These are phyloP conservation scores for Auricularia sp. DNA, from an alignment of 768 basidiomycete species.

Conservation along the genomic window DNA sequence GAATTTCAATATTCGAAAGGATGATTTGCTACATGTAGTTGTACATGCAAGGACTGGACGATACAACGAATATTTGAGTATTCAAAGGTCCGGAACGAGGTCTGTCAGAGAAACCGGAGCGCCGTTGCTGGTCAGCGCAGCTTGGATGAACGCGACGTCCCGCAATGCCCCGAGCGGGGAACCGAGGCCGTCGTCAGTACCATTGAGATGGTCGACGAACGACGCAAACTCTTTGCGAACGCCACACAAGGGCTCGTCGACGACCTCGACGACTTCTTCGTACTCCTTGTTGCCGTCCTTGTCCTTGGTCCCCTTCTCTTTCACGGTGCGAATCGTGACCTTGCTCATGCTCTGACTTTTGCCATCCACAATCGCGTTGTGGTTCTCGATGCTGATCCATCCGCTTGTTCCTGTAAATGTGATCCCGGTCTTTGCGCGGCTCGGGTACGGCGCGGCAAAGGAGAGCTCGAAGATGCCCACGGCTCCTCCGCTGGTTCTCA, in stretches of 20 bases:
- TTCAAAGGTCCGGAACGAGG: slow-evolving; percentile 10
- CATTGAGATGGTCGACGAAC: slow-evolving; percentile 48
- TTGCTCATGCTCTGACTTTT: slow-evolving; percentile 20
- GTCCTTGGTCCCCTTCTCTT: slow-evolving; percentile 20
- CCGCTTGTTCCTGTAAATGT: slow-evolving; percentile 55
- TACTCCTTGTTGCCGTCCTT: slow-evolving; percentile 31
- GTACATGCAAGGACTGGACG: not conserved
- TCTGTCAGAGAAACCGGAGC: slow-evolving; percentile 42
- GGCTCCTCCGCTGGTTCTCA: slow-evolving; percentile 35
- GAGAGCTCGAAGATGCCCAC: slow-evolving; percentile 56
- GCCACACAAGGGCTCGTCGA: slow-evolving; percentile 27
- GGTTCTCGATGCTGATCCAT: slow-evolving; percentile 36
- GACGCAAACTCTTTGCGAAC: slow-evolving; percentile 45
- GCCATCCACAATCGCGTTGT: slow-evolving; percentile 18
- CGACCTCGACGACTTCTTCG: slow-evolving; percentile 39
- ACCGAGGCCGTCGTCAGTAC: slow-evolving; percentile 43
- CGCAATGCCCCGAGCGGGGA: slow-evolving; percentile 51
- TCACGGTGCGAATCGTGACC: slow-evolving; percentile 27
- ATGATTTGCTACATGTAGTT: not conserved
- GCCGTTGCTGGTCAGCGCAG: slow-evolving; percentile 58
- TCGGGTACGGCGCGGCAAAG: slow-evolving; percentile 43
- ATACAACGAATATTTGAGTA: too few species aligned
- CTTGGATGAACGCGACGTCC: slow-evolving; percentile 76
- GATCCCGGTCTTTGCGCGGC: slow-evolving; percentile 26
- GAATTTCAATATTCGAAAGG: not conserved